Evolutionary conservation across 345 rosid genomes (phyloP), one percentile per base, ranked within the genome.

Genomic region (Syzygium grande): DNA sequence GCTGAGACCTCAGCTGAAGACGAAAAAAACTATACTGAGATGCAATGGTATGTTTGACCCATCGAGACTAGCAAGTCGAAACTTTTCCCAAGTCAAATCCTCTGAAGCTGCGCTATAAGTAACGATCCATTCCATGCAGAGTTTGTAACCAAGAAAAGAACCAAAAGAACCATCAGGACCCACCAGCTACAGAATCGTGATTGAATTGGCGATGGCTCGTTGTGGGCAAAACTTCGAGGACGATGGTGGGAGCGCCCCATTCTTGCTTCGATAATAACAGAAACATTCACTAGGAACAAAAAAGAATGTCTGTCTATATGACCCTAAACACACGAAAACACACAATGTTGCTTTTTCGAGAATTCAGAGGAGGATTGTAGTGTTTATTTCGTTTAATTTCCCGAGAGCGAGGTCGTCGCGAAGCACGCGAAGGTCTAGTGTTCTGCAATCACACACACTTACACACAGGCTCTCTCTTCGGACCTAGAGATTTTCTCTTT

Each of bases 281-380:
- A 86, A 89, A 90, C 93, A 86, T 90, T 91, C 87, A 79, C 65
- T 78, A 63, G 68, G 87, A 90, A 89, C 92, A 85, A 86, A 89
- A 88, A 85, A 89, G 92, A 92, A 93, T 92, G 92, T 92, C 91
- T 86, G 93, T 91, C 91, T 89, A 88, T 34, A 84, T 84, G 73
- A 78, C 88, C 84, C 90, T 19, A 87, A 85, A 86, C 89, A 85
- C 77, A 53, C 87, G 84, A 61, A 49, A 29, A 86, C 87, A 86
- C 8, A n/a, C 11, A 58, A 11, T 43, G 65, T 52, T 56, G 52
- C 52, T 21, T 56, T 56, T 85, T 43, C 38, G 30, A 56, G 55
- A 85, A 29, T 30, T 85, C 51, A 49, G 30, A 63, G 83, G 83
- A 22, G 83, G 83, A 41, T 73, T 73, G 49, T 21, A 9, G 49